phyloP scores from a whole-genome alignment of 2,329 filamentous ascomycete genomes.

The Hymenoscyphus infarciens region DNA sequence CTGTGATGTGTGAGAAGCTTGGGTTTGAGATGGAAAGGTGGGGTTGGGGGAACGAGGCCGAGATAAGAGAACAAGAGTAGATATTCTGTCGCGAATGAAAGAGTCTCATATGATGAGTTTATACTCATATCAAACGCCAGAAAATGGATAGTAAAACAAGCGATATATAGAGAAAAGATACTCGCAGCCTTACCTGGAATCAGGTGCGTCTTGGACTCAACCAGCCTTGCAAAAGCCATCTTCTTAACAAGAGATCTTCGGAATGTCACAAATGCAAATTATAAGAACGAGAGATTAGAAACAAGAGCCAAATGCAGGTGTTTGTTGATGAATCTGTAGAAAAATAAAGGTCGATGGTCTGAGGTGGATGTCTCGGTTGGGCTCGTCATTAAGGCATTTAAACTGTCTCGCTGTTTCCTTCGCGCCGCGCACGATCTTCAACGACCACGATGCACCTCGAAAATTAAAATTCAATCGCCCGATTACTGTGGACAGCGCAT shows the following conservation, averaged over 20 bases:
- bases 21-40: slow-evolving; percentile 1
- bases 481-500: slow-evolving; percentile 10
- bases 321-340: background rate
- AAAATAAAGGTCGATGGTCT: background rate
- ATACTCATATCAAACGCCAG: background rate
- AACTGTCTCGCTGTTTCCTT: slow-evolving; percentile 2
- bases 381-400: slow-evolving; percentile 1
- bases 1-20: slow-evolving; percentile 39
- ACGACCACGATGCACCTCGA: slow-evolving; percentile 7
- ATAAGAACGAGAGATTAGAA: background rate
- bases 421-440: slow-evolving; percentile 5
- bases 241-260: background rate
- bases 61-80: background rate
- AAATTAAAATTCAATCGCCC: slow-evolving; percentile 10
- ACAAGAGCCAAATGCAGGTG: background rate
- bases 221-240: slow-evolving; percentile 31
- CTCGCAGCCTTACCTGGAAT: slow-evolving; percentile 34
- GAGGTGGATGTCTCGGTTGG: slow-evolving; percentile 3
- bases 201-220: slow-evolving; percentile 42
- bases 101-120: background rate
- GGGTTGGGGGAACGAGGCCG: slow-evolving; percentile 8
- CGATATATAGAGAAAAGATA: background rate
- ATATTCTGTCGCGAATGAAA: background rate
- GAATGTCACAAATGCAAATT: background rate
- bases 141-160: background rate